These are phyloP conservation scores for Yamadazyma sp. DNA, from an alignment of 1,139 yeast genomes.

Conservation along the genomic window DNA sequence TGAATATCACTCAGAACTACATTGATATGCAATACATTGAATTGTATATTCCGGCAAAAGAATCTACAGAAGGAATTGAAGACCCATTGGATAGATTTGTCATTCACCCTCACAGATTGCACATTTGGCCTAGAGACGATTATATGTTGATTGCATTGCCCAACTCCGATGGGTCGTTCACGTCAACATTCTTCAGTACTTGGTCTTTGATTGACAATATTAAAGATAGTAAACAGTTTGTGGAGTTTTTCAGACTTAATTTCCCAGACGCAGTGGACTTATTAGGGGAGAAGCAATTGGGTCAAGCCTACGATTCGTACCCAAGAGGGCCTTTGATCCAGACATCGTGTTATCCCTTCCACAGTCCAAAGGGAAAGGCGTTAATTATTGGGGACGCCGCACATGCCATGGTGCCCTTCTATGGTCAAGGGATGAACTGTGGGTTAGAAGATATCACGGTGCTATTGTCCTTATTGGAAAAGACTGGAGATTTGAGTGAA, in stretches of 20 bases:
- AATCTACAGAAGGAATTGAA: not conserved
- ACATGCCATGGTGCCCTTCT: slow-evolving; percentile 95
- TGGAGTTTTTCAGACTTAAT: slow-evolving; percentile 54
- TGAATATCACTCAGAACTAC: slow-evolving; percentile 74
- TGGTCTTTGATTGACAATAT: slow-evolving; percentile 63
- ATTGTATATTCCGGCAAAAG: slow-evolving; percentile 64
- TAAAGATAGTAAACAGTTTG: slow-evolving; percentile 41
- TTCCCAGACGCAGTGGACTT: slow-evolving; percentile 76
- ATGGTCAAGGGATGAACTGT: slow-evolving; percentile 97
- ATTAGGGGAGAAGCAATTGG: slow-evolving; percentile 61
- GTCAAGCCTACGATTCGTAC: slow-evolving; percentile 52
- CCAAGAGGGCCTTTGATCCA: slow-evolving; percentile 81
- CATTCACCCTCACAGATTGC: slow-evolving; percentile 76
- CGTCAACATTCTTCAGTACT: slow-evolving; percentile 87
- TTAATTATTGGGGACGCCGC: slow-evolving; percentile 90
- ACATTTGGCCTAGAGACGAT: slow-evolving; percentile 89
- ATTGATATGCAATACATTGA: slow-evolving; percentile 86
- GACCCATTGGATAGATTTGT: slow-evolving; percentile 31
- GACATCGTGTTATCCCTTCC: slow-evolving; percentile 66
- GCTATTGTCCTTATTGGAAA: slow-evolving; percentile 56
- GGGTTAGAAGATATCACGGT: slow-evolving; percentile 89
- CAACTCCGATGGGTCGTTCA: slow-evolving; percentile 81
- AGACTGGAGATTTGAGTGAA: slow-evolving; percentile 35
- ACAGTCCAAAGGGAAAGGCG: slow-evolving; percentile 59
- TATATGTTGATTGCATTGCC: slow-evolving; percentile 91